Percentiles rank a stretch among this genome's conserved stretches.
phyloP scores from a whole-genome alignment of 2,329 filamentous ascomycete genomes.

The Lanzia echinophila region DNA sequence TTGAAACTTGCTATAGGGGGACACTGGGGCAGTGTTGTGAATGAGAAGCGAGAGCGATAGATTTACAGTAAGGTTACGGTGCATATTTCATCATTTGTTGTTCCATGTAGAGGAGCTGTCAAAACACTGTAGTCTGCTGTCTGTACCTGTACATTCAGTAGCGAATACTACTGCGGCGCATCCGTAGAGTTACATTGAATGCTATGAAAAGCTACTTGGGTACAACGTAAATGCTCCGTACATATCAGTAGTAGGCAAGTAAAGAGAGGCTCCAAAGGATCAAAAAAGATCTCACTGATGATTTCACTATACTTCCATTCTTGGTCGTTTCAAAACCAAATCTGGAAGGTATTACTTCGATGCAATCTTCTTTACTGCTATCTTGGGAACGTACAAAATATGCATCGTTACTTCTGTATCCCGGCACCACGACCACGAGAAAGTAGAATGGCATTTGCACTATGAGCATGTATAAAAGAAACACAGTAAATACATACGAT shows the following conservation, averaged over 20 bases:
- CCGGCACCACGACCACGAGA: not conserved
- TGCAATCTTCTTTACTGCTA: not conserved
- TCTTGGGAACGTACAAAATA: not conserved
- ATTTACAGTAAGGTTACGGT: no score
- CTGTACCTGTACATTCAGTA: not conserved
- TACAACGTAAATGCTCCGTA: no score
- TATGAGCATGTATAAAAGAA: no score
- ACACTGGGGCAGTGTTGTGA: not conserved
- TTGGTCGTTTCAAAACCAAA: conserved; percentile 7
- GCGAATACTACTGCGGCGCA: no score
- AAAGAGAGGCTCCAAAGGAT: conserved; percentile 7
- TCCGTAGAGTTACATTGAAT: no score
- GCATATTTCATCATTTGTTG: no score
- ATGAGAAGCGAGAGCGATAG: not conserved
- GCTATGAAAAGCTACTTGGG: no score
- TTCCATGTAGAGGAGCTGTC: no score
- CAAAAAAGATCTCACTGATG: conserved; percentile 6
- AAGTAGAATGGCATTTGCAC: not conserved
- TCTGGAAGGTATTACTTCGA: conserved; percentile 2
- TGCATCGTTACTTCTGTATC: not conserved
- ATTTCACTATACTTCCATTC: conserved; percentile 5
- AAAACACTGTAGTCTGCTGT: not conserved
- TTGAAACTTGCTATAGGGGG: not conserved
- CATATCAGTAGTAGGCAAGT: no score
- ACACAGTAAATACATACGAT: not conserved